These are phyloP conservation scores for Nectriaceae sp. DNA, from an alignment of 2,329 filamentous ascomycete genomes.

Conservation along the genomic window DNA sequence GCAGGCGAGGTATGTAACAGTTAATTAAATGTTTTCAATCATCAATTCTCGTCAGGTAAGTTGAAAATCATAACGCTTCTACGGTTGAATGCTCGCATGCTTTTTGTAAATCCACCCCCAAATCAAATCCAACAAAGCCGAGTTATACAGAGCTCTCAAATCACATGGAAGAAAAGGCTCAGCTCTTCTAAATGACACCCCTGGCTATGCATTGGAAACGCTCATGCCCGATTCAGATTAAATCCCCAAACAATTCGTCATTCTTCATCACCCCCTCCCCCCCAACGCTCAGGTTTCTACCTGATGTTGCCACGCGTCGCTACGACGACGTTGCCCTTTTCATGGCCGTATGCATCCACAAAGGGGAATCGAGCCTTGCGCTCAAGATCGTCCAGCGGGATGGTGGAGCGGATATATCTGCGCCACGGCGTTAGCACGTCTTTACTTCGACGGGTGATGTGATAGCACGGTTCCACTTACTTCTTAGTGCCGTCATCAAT, in stretches of 20 bases:
- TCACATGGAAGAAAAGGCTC: constrained; percentile 3
- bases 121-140: neutral
- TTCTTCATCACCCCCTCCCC: neutral
- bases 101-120: too few relatives aligned
- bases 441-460: constrained; percentile 28
- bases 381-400: constrained; percentile 80
- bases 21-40: too few relatives aligned
- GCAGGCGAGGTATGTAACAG: too few relatives aligned
- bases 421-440: constrained; percentile 26
- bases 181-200: constrained; percentile 8
- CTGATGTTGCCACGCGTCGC: constrained; percentile 30
- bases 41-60: neutral
- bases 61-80: neutral
- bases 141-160: constrained; percentile 1
- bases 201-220: constrained; percentile 11
- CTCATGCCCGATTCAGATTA: too few relatives aligned
- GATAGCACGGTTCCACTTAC: constrained; percentile 43
- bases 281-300: constrained; percentile 1
- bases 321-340: constrained; percentile 42
- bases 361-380: constrained; percentile 72
- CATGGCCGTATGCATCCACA: constrained; percentile 57
- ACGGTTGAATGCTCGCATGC: neutral
- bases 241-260: constrained; percentile 5
- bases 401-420: constrained; percentile 83
- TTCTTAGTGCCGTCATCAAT: constrained; percentile 67